phyloP scores from a whole-genome alignment of 768 basidiomycete genomes.

The Hemileccinum impolitum region DNA sequence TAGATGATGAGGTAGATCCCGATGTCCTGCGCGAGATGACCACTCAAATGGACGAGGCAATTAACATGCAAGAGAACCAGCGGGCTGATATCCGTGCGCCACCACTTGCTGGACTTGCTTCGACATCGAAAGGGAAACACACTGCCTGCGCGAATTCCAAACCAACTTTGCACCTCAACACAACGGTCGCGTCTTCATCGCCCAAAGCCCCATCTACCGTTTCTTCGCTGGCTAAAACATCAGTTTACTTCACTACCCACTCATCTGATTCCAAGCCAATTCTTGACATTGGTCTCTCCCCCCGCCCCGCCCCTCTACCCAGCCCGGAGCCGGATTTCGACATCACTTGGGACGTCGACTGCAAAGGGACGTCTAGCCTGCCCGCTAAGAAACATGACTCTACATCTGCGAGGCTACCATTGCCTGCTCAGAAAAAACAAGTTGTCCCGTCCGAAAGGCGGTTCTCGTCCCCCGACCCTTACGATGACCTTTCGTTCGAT shows the following conservation, averaged over 20 bases:
- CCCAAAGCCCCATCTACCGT: conserved; percentile 2
- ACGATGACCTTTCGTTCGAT: conserved; percentile 34
- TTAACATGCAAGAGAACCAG: conserved; percentile 3
- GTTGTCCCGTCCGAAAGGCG: conserved; percentile 5
- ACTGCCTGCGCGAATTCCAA: neutral
- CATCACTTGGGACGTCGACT: conserved; percentile 31
- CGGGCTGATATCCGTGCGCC: neutral
- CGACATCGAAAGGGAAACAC: conserved; percentile 3
- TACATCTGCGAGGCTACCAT: conserved; percentile 6
- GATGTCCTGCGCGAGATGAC: conserved; percentile 25
- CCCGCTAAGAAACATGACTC: conserved; percentile 5
- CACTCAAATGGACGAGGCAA: conserved; percentile 15
- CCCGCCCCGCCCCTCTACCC: conserved; percentile 21
- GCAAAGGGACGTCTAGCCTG: conserved; percentile 21
- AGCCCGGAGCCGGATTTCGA: conserved; percentile 17
- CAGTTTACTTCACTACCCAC: conserved; percentile 19
- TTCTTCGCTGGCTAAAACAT: conserved; percentile 4
- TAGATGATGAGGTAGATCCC: conserved; percentile 28
- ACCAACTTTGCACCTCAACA: neutral
- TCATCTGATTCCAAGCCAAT: conserved; percentile 8
- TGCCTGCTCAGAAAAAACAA: conserved; percentile 1
- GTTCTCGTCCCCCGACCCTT: conserved; percentile 25
- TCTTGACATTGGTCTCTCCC: conserved; percentile 31
- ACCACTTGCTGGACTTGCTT: neutral
- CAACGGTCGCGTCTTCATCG: conserved; percentile 9